Conservation (phyloP, 2,329 filamentous ascomycete genomes). For the Fusarium pilosicola region DNA sequence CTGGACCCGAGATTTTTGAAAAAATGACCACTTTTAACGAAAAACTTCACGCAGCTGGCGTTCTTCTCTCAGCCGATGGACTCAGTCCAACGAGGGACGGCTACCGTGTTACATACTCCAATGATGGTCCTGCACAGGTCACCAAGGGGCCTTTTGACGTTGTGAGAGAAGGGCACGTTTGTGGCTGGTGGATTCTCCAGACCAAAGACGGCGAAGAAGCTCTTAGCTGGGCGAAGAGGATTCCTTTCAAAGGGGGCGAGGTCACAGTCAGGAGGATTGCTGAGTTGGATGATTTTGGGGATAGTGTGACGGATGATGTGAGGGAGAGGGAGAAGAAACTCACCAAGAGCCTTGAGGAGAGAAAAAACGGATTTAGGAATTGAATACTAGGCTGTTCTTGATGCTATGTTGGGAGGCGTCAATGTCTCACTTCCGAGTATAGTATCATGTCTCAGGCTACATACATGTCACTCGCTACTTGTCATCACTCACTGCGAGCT, state of each 20-base stretch:
- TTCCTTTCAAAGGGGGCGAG: conserved; percentile 40
- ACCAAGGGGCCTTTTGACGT: conserved; percentile 46
- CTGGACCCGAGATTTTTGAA: conserved; percentile 34
- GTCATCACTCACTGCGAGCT: too few species aligned
- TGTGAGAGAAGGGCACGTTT: conserved; percentile 39
- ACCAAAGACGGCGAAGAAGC: conserved; percentile 45
- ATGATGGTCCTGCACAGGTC: conserved; percentile 28
- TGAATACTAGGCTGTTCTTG: background rate
- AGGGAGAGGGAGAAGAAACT: conserved; percentile 23
- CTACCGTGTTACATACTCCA: conserved; percentile 43
- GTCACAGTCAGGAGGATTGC: conserved; percentile 41
- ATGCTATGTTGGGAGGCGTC: too few species aligned
- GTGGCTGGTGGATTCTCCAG: conserved; percentile 48
- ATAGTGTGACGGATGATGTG: conserved; percentile 27
- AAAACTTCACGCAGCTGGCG: conserved; percentile 39
- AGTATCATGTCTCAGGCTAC: fast-evolving
- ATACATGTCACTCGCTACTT: background rate
- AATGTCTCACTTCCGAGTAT: too few species aligned
- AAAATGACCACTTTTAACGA: conserved; percentile 45
- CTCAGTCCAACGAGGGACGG: conserved; percentile 41
- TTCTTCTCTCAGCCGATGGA: conserved; percentile 44
- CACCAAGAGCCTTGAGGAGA: background rate
- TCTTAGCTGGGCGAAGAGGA: conserved; percentile 45
- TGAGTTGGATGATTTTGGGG: conserved; percentile 35
- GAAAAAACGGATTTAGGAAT: background rate